phyloP scores from a whole-genome alignment of 2,329 filamentous ascomycete species.

The Pseudonectria buxi region DNA sequence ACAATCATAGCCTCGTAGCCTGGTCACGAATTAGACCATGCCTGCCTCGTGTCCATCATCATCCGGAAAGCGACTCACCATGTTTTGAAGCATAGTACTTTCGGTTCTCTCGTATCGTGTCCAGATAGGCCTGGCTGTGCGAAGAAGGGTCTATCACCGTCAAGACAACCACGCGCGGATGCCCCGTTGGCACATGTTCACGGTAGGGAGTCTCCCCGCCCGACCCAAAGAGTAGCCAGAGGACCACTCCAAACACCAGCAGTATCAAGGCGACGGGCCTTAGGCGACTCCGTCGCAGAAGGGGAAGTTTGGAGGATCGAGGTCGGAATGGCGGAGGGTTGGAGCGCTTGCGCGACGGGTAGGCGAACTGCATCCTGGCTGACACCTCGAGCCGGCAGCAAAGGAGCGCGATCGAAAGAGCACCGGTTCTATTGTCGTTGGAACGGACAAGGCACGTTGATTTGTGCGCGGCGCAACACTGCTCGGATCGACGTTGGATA shows the following conservation, averaged over 20 bases:
- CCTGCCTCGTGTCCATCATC: background rate
- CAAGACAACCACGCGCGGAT: conserved; percentile 66
- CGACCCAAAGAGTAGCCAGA: conserved; percentile 52
- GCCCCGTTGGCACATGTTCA: conserved; percentile 42
- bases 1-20: conserved; percentile 84
- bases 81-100: conserved; percentile 78
- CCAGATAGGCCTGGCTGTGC: conserved; percentile 60
- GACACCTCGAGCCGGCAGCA: background rate
- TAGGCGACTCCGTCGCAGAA: conserved; percentile 55
- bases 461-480: too few species aligned
- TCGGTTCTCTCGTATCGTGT: conserved; percentile 74
- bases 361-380: conserved; percentile 75
- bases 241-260: conserved; percentile 47
- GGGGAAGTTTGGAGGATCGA: conserved; percentile 47
- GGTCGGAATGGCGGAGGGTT: conserved; percentile 65
- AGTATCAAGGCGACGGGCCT: conserved; percentile 51
- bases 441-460: too few species aligned
- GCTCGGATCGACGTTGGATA: too few species aligned
- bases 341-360: conserved; percentile 78
- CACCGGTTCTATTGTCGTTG: too few species aligned
- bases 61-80: conserved; percentile 47
- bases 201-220: conserved; percentile 23
- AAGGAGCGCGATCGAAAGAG: too few species aligned
- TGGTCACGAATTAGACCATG: conserved; percentile 30
- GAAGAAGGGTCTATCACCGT: conserved; percentile 69